These are phyloP conservation scores for Colletotrichum echinochloae DNA, from an alignment of 2,329 filamentous ascomycete species.

Conservation along the genomic window DNA sequence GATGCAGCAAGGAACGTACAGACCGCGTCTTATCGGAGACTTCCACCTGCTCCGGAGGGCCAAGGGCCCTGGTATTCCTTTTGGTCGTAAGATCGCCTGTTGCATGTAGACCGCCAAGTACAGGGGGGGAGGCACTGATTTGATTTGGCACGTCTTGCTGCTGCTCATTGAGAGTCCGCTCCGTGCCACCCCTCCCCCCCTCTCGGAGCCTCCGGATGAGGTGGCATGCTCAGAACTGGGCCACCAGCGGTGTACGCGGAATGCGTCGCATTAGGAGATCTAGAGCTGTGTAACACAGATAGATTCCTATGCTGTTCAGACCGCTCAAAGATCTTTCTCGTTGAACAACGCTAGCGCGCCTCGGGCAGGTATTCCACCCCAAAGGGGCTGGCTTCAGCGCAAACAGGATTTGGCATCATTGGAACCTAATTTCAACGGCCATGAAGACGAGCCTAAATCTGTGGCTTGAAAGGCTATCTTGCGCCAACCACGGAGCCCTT, in stretches of 20 bases:
- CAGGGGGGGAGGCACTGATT: neutral
- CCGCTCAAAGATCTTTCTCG: neutral
- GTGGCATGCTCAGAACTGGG: constrained; percentile 14
- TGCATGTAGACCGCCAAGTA: neutral
- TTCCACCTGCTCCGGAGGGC: neutral
- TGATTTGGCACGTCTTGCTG: neutral
- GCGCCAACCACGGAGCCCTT: neutral
- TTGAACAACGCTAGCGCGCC: too few species aligned
- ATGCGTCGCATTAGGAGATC: constrained; percentile 1
- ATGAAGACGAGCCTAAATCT: neutral
- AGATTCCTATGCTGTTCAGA: neutral
- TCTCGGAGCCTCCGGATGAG: neutral
- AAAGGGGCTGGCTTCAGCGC: neutral
- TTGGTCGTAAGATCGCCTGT: neutral
- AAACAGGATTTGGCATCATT: neutral
- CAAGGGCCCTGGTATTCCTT: neutral
- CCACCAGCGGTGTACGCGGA: constrained; percentile 3
- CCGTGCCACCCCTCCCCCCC: neutral
- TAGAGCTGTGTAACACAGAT: neutral
- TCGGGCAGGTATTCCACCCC: neutral
- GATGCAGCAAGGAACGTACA: constrained; percentile 48
- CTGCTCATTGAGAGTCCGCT: neutral
- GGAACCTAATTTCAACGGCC: neutral
- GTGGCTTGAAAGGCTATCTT: neutral
- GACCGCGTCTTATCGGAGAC: constrained; percentile 43